Percentiles rank a stretch among this genome's conserved stretches.
Evolutionary conservation across 2,329 filamentous ascomycete genomes (phyloP).

Genomic region (Claviceps africana): DNA sequence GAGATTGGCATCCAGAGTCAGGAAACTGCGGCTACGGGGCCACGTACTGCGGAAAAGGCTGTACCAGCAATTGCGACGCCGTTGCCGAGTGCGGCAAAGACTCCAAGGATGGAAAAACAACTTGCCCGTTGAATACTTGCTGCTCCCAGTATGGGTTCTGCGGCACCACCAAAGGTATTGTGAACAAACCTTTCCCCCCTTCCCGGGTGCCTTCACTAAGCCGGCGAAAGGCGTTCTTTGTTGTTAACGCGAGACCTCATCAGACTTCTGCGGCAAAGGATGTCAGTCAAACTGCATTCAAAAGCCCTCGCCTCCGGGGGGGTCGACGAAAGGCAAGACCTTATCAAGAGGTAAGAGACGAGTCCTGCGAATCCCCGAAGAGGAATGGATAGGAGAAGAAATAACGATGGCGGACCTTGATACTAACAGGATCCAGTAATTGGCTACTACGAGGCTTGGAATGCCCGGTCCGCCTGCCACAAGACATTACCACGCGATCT

Average conservation of each 20-base stretch:
- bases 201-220: not conserved
- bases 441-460: constrained; percentile 12
- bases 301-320: not conserved
- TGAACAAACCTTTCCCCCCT: too few species aligned
- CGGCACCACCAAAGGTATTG: constrained; percentile 2
- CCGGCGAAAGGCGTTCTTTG: not conserved
- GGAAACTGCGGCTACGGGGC: constrained; percentile 1
- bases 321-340: not conserved
- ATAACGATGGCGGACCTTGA: not conserved
- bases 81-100: constrained; percentile 18
- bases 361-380: not conserved
- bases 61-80: constrained; percentile 9
- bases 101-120: constrained; percentile 8
- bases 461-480: not conserved
- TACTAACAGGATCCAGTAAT: constrained; percentile 2
- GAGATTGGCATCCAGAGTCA: not conserved
- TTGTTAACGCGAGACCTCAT: not conserved
- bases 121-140: constrained; percentile 24
- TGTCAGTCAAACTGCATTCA: constrained; percentile 11
- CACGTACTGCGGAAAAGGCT: not conserved
- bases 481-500: not conserved
- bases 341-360: not conserved
- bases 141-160: constrained; percentile 7
- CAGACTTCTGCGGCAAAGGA: constrained; percentile 12
- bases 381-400: not conserved